Percentiles rank a stretch among this genome's conserved stretches.
phyloP scores from a whole-genome alignment of 2,329 filamentous ascomycete species.

The Alternaria triticimaculans region DNA sequence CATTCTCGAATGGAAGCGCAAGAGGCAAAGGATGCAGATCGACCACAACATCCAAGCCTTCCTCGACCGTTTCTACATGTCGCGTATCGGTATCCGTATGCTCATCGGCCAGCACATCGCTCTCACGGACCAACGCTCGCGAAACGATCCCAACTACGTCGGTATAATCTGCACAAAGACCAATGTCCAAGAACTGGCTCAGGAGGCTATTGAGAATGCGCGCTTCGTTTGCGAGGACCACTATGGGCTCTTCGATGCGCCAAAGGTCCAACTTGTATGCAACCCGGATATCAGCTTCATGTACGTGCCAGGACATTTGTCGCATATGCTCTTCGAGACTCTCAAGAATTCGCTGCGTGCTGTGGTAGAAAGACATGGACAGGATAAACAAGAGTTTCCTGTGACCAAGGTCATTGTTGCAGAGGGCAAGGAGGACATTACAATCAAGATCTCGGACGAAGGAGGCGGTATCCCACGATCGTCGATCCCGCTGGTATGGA shows the following conservation, averaged over 20 bases:
- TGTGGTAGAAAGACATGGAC: slow-evolving; percentile 92
- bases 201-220: slow-evolving; percentile 98
- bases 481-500: slow-evolving; percentile 97
- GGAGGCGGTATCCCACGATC: slow-evolving; percentile 93
- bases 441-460: slow-evolving; percentile 97
- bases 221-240: slow-evolving; percentile 99
- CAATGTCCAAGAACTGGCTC: slow-evolving; percentile 90
- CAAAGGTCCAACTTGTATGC: slow-evolving; percentile 95
- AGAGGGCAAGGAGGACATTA: slow-evolving; percentile 97
- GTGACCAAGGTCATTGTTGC: slow-evolving; percentile 97
- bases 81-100: slow-evolving; percentile 98
- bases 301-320: slow-evolving; percentile 98
- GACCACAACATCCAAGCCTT: slow-evolving; percentile 97
- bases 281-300: slow-evolving; percentile 95
- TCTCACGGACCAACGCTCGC: slow-evolving; percentile 88
- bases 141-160: slow-evolving; percentile 90
- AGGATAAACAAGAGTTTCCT: slow-evolving; percentile 94
- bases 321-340: slow-evolving; percentile 99
- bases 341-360: slow-evolving; percentile 97
- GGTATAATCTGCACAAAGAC: slow-evolving; percentile 99
- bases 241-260: slow-evolving; percentile 95
- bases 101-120: slow-evolving; percentile 98
- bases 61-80: slow-evolving; percentile 99
- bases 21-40: slow-evolving; percentile 95
- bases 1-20: slow-evolving; percentile 97